These are phyloP conservation scores for Closterium sp. DNA, from an alignment of 139 green algal genomes.

Conservation along the genomic window DNA sequence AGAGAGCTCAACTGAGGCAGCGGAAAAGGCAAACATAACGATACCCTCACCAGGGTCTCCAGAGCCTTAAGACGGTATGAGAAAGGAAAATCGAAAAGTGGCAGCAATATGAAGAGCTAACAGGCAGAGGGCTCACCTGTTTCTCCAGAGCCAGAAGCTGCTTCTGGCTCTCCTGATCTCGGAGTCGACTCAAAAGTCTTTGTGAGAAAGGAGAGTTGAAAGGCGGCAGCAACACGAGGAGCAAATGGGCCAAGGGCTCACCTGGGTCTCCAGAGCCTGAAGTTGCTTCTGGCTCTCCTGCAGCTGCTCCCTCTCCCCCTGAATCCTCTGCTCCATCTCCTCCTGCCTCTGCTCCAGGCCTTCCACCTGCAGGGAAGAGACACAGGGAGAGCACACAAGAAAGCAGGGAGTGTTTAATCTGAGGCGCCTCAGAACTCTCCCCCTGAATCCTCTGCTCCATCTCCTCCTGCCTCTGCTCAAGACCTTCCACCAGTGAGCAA, in stretches of 20 bases:
- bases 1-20: too few relatives aligned
- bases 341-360: neutral
- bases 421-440: neutral
- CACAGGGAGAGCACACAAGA: neutral
- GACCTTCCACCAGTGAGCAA: too few relatives aligned
- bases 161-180: too few relatives aligned
- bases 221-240: too few relatives aligned
- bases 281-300: neutral
- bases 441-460: neutral
- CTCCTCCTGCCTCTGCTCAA: neutral
- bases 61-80: too few relatives aligned
- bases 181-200: too few relatives aligned
- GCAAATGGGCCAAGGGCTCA: too few relatives aligned
- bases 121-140: neutral
- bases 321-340: neutral
- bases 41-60: too few relatives aligned
- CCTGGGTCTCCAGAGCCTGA: too few relatives aligned
- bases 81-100: too few relatives aligned
- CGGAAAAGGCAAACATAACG: too few relatives aligned
- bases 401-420: neutral
- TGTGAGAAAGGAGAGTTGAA: too few relatives aligned
- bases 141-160: neutral
- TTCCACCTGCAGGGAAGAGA: neutral
- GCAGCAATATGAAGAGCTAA: neutral
- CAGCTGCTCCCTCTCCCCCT: neutral